Evolutionary conservation across 352 stramenopile species (phyloP).

Genomic region (Halophytophthora polymorphica): DNA sequence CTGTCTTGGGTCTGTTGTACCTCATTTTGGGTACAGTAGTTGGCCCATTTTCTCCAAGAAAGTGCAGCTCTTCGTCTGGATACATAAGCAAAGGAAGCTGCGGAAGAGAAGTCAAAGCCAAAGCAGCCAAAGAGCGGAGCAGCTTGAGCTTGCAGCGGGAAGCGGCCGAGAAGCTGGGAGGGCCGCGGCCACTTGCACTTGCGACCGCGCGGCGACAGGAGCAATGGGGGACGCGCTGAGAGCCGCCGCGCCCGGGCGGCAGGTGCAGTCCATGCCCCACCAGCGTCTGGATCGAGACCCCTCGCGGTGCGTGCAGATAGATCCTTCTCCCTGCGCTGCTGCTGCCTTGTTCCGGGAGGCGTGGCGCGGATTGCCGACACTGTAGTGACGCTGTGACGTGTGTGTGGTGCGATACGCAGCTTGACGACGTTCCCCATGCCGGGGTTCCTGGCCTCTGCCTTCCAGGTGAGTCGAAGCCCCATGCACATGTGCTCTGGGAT

Average conservation of each 20-base stretch:
- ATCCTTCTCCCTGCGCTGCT: no score
- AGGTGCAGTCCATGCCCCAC: constrained; percentile 40
- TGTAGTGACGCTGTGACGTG: neutral
- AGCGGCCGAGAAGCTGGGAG: constrained; percentile 3
- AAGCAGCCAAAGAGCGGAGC: no score
- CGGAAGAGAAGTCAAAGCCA: constrained; percentile 20
- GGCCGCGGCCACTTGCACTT: neutral
- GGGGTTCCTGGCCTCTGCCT: constrained; percentile 46
- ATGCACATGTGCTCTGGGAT: neutral
- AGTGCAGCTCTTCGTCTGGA: no score
- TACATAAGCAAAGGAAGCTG: no score
- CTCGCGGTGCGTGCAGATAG: constrained; percentile 30
- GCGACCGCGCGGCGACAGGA: neutral
- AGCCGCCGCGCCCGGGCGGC: constrained; percentile 25
- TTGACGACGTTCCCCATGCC: constrained; percentile 71
- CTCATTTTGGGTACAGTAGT: no score
- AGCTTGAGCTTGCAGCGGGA: constrained; percentile 15
- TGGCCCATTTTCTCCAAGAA: no score
- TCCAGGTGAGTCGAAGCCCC: constrained; percentile 27
- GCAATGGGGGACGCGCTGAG: constrained; percentile 15
- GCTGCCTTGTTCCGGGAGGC: no score
- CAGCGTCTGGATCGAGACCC: constrained; percentile 50
- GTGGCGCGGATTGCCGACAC: no score
- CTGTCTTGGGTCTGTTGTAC: no score
- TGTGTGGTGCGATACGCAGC: constrained; percentile 15